These are phyloP conservation scores for Cornus suecica DNA, from an alignment of 148 eudicot genomes.

Conservation along the genomic window DNA sequence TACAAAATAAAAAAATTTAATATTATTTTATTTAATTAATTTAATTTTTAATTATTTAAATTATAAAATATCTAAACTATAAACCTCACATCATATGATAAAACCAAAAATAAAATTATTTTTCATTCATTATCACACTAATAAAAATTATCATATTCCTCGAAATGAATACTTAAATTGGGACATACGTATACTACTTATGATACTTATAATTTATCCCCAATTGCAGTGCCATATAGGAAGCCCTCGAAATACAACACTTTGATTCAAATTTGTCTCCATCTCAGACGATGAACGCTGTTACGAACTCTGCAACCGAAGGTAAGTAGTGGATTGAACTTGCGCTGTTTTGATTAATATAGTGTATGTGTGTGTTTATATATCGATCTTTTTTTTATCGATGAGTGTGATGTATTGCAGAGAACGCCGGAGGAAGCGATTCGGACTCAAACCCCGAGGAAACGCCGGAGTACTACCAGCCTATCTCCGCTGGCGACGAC, in stretches of 20 bases:
- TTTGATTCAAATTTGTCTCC: background rate
- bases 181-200: no score
- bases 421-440: slow-evolving; percentile 49
- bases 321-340: slow-evolving; percentile 12
- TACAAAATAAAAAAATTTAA: no score
- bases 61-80: no score
- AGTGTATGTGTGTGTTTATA: background rate
- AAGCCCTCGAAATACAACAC: background rate
- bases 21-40: no score
- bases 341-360: background rate
- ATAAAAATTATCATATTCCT: no score
- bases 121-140: no score
- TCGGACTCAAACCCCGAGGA: slow-evolving; percentile 56
- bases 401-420: slow-evolving; percentile 22
- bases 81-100: no score
- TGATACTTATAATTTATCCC: background rate
- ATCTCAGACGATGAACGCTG: slow-evolving; percentile 36
- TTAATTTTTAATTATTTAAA: no score
- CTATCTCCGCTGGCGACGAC: slow-evolving; percentile 37
- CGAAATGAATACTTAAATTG: no score
- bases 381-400: background rate
- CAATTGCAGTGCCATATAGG: background rate
- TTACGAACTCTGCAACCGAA: slow-evolving; percentile 18
- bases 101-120: no score
- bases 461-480: slow-evolving; percentile 56